Percentiles rank a stretch among this genome's conserved stretches.
Conservation (phyloP, 129 eudicot genomes). For the Pseudognaphalium luteoalbum region DNA sequence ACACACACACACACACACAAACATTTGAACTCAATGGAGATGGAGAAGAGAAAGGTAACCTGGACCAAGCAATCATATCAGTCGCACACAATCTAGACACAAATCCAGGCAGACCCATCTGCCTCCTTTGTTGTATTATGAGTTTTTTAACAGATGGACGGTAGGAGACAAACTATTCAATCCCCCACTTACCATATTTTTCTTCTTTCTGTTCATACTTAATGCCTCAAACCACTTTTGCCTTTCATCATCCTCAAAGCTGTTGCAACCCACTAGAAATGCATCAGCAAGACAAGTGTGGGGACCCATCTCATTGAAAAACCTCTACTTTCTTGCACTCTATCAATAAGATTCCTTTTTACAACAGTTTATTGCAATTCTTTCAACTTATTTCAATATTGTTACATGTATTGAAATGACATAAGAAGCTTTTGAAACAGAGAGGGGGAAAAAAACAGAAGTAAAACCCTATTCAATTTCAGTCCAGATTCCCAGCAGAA, state of each 20-base stretch:
- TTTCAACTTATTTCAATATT: conserved; percentile 4
- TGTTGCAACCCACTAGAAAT: conserved; percentile 30
- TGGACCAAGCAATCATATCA: conserved; percentile 25
- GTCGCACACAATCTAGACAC: conserved; percentile 20
- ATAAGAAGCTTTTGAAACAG: not conserved
- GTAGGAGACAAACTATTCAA: conserved; percentile 25
- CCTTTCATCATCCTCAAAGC: conserved; percentile 18
- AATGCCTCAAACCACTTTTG: conserved; percentile 8
- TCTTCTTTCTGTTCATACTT: conserved; percentile 23
- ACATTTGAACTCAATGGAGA: not conserved
- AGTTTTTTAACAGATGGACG: conserved; percentile 11
- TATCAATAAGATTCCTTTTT: conserved; percentile 31
- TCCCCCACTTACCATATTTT: conserved; percentile 16
- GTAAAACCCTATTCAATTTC: conserved; percentile 7
- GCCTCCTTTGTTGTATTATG: conserved; percentile 30
- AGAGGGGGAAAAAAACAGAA: not conserved
- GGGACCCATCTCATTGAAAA: conserved; percentile 36
- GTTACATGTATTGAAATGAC: not conserved
- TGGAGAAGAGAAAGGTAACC: conserved; percentile 27
- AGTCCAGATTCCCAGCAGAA: not conserved
- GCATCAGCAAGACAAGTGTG: conserved; percentile 32
- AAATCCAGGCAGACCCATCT: conserved; percentile 28
- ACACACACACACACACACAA: conserved; percentile 6
- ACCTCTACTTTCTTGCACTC: conserved; percentile 33
- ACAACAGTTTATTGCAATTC: conserved; percentile 23